phyloP scores from a whole-genome alignment of 257 asterid species.

The Jasminum sambac region DNA sequence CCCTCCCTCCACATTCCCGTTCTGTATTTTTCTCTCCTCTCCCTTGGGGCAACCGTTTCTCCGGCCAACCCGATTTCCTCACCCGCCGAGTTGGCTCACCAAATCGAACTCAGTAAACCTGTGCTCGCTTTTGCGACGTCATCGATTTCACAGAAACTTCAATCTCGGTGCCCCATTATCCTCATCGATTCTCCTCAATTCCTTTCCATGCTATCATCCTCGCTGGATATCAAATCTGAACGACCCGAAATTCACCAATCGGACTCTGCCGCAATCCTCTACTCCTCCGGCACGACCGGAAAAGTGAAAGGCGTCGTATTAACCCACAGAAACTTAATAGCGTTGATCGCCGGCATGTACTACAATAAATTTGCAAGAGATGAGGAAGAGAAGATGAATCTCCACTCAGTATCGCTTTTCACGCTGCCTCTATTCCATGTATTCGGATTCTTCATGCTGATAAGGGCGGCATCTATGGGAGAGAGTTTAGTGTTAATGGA shows the following conservation, averaged over 20 bases:
- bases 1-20: constrained; percentile 67
- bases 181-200: constrained; percentile 60
- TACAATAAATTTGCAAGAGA: constrained; percentile 18
- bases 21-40: constrained; percentile 75
- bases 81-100: constrained; percentile 59
- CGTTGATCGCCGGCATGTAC: constrained; percentile 41
- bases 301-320: constrained; percentile 71
- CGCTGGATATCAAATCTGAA: background rate
- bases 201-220: constrained; percentile 39
- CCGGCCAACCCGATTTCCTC: constrained; percentile 81
- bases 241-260: constrained; percentile 44
- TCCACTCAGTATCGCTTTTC: constrained; percentile 44
- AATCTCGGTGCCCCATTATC: constrained; percentile 33
- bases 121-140: constrained; percentile 56
- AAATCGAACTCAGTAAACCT: constrained; percentile 57
- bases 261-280: constrained; percentile 69
- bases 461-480: constrained; percentile 65
- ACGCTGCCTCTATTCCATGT: constrained; percentile 85
- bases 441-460: constrained; percentile 75
- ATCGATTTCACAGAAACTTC: constrained; percentile 37
- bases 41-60: constrained; percentile 64
- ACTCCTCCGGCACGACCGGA: constrained; percentile 96
- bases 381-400: background rate
- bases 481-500: constrained; percentile 58
- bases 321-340: constrained; percentile 72